Conservation (phyloP, 768 basidiomycete species). For the Suillus weaverae region DNA sequence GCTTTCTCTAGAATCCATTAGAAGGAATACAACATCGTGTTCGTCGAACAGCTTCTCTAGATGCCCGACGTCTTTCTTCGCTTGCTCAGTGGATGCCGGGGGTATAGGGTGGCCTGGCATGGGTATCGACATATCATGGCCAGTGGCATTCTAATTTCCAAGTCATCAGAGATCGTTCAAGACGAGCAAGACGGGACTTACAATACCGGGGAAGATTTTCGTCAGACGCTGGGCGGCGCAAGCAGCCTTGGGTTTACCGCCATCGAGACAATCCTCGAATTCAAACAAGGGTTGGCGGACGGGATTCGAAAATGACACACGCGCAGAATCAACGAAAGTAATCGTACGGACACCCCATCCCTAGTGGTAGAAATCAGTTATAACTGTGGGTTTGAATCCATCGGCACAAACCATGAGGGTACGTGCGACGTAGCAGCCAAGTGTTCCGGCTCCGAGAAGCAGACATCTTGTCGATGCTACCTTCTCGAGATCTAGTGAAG, state of each 20-base stretch:
- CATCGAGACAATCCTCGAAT: conserved; percentile 89
- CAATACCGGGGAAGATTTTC: conserved; percentile 92
- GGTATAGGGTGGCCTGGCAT: conserved; percentile 98
- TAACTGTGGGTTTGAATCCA: background rate
- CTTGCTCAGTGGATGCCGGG: conserved; percentile 50
- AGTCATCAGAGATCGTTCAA: background rate
- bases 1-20: conserved; percentile 99
- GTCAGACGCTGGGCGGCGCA: conserved; percentile 84
- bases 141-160: conserved; percentile 68
- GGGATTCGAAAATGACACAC: conserved; percentile 95
- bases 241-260: conserved; percentile 91
- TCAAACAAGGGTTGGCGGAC: conserved; percentile 96
- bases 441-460: conserved; percentile 90
- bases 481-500: conserved; percentile 84
- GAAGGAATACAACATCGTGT: conserved; percentile 88
- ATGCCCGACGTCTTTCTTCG: conserved; percentile 63
- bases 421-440: conserved; percentile 94
- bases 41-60: conserved; percentile 78
- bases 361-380: conserved; percentile 38
- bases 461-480: conserved; percentile 79
- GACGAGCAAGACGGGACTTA: conserved; percentile 40
- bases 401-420: conserved; percentile 75
- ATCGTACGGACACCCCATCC: conserved; percentile 96
- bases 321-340: conserved; percentile 87
- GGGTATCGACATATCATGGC: conserved; percentile 78